Evolutionary conservation across 2,329 filamentous ascomycete species (phyloP).

Genomic region (Calonectria pauciramosa): DNA sequence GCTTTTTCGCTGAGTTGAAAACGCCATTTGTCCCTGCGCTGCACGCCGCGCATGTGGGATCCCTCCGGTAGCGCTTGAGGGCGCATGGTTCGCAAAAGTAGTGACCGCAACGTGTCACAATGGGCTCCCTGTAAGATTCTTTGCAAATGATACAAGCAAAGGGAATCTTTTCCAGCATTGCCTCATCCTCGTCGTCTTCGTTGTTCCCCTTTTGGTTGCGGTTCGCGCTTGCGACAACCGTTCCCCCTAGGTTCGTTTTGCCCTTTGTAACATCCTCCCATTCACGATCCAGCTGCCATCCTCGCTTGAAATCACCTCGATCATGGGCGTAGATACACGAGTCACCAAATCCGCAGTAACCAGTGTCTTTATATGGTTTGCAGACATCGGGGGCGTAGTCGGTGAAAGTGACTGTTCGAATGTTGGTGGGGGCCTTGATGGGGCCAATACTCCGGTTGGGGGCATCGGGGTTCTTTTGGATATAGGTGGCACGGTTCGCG

Average conservation of each 20-base stretch:
- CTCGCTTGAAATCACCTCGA: constrained; percentile 85
- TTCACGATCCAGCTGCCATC: constrained; percentile 94
- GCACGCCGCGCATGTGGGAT: constrained; percentile 89
- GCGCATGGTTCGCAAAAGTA: constrained; percentile 97
- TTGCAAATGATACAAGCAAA: constrained; percentile 93
- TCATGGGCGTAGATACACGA: constrained; percentile 82
- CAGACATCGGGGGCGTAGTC: constrained; percentile 95
- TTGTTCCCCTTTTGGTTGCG: constrained; percentile 53
- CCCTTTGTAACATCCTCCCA: constrained; percentile 90
- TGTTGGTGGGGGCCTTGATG: constrained; percentile 88
- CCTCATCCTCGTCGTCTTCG: constrained; percentile 73
- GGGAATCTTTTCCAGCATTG: constrained; percentile 84
- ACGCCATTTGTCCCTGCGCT: constrained; percentile 88
- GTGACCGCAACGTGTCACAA: constrained; percentile 92
- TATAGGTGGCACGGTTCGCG: constrained; percentile 79
- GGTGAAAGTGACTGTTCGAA: constrained; percentile 89
- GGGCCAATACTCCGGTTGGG: constrained; percentile 81
- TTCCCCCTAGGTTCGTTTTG: constrained; percentile 73
- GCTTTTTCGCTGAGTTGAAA: constrained; percentile 87
- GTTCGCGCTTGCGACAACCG: constrained; percentile 72
- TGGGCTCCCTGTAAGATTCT: constrained; percentile 81
- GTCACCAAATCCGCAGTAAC: constrained; percentile 55
- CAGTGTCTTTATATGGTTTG: constrained; percentile 86
- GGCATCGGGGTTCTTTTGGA: constrained; percentile 85
- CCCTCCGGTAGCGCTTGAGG: constrained; percentile 86